Percentiles rank a stretch among this genome's conserved stretches.
Conservation (phyloP, 2,329 filamentous ascomycete species). For the Mollisiaceae sp. region DNA sequence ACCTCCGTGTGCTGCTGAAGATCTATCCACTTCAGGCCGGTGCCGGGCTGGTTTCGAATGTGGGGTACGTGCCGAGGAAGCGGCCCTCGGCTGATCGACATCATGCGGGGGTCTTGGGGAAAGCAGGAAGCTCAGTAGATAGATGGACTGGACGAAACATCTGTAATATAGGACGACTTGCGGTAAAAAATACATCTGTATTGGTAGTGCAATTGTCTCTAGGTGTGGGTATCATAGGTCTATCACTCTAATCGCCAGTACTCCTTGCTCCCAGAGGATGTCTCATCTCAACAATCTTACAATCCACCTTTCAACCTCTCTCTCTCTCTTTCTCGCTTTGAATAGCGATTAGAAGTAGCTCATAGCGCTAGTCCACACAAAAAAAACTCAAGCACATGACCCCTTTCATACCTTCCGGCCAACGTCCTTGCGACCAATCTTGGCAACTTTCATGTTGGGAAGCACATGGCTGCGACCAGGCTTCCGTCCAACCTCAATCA, state of each 20-base stretch:
- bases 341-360: not conserved
- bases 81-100: not conserved
- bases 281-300: slow-evolving; percentile 3
- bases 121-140: not conserved
- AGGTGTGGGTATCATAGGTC: slow-evolving; percentile 36
- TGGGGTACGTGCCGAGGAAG: not conserved
- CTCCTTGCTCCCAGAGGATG: not conserved
- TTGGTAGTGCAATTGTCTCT: slow-evolving; percentile 9
- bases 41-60: not conserved
- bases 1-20: too few relatives aligned
- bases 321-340: too few relatives aligned
- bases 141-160: not conserved
- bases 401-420: slow-evolving; percentile 12
- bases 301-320: not conserved
- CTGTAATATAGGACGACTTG: not conserved
- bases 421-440: slow-evolving; percentile 43
- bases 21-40: too few relatives aligned
- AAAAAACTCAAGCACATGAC: not conserved
- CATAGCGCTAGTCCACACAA: not conserved
- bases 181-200: not conserved
- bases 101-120: slow-evolving; percentile 14
- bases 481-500: slow-evolving; percentile 81
- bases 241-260: slow-evolving; percentile 4
- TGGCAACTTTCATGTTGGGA: slow-evolving; percentile 63
- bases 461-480: slow-evolving; percentile 67